A percentile compares a stretch with the other conserved stretches of the same genome.
Evolutionary conservation across 805 yeast genomes (phyloP).

Genomic region (Cyberlindnera mycetangii): DNA sequence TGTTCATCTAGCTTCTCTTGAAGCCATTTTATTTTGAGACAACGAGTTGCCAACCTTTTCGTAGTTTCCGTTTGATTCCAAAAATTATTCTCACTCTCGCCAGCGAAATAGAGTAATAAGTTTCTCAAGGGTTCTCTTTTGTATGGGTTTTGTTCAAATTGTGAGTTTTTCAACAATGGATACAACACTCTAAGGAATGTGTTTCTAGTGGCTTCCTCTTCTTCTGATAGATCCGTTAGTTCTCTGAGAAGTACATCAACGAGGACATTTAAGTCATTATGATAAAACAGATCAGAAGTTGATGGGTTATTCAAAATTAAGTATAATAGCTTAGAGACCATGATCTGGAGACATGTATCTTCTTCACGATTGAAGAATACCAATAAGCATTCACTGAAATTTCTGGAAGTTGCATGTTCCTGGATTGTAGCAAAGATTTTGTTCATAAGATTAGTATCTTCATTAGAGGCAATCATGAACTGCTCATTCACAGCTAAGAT

Average conservation of each 20-base stretch:
- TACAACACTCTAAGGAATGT: conserved; percentile 71
- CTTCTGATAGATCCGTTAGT: conserved; percentile 62
- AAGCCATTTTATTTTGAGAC: conserved; percentile 31
- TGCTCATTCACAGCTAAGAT: conserved; percentile 82
- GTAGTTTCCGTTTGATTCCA: conserved; percentile 39
- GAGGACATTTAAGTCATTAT: conserved; percentile 81
- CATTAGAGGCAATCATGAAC: conserved; percentile 60
- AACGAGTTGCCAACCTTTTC: conserved; percentile 37
- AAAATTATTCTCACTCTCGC: conserved; percentile 29
- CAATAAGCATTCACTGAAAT: conserved; percentile 67
- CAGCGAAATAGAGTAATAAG: conserved; percentile 47
- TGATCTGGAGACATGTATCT: conserved; percentile 67
- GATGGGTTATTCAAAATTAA: conserved; percentile 59
- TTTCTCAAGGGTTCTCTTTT: conserved; percentile 52
- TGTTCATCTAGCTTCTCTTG: not conserved
- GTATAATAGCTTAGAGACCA: conserved; percentile 77
- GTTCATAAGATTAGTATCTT: conserved; percentile 32
- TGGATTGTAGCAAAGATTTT: conserved; percentile 57
- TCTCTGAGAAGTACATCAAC: conserved; percentile 83
- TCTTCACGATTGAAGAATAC: conserved; percentile 74
- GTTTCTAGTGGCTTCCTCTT: conserved; percentile 56
- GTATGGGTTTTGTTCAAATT: conserved; percentile 53
- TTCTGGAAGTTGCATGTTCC: conserved; percentile 40
- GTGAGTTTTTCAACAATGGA: conserved; percentile 68
- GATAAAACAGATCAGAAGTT: conserved; percentile 67